Conservation (phyloP, 2,329 filamentous ascomycete species). For the Aspergillus sp. region DNA sequence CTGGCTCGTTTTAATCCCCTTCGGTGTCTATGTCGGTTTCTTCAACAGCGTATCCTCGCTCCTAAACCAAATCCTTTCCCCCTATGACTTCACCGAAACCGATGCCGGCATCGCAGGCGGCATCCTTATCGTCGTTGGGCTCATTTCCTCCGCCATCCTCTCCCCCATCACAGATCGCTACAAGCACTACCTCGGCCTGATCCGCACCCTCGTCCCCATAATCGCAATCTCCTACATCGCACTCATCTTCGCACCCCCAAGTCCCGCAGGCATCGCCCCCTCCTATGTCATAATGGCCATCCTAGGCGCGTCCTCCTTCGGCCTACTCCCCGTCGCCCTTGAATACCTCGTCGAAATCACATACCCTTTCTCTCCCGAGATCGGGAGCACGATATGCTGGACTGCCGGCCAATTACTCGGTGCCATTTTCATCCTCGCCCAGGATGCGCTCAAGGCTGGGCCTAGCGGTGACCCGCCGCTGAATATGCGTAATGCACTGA, state of each 20-base stretch:
- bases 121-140: constrained; percentile 82
- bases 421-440: constrained; percentile 78
- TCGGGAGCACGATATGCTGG: constrained; percentile 83
- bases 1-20: constrained; percentile 79
- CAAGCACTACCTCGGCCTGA: constrained; percentile 72
- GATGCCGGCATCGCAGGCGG: constrained; percentile 88
- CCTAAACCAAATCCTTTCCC: constrained; percentile 83
- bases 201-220: constrained; percentile 73
- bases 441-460: constrained; percentile 66
- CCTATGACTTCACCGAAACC: constrained; percentile 80
- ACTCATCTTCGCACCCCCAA: constrained; percentile 77
- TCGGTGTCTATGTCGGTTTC: constrained; percentile 79
- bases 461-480: constrained; percentile 57
- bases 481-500: constrained; percentile 72
- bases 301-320: constrained; percentile 77
- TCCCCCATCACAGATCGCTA: constrained; percentile 83
- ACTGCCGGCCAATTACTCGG: constrained; percentile 81
- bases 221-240: constrained; percentile 71
- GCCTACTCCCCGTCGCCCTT: constrained; percentile 76
- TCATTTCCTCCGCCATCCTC: constrained; percentile 72
- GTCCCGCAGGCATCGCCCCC: constrained; percentile 48
- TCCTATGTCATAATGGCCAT: constrained; percentile 74
- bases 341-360: constrained; percentile 87
- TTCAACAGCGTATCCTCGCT: constrained; percentile 92
- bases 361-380: constrained; percentile 81